phyloP scores from a whole-genome alignment of 805 yeast genomes.

The Yarrowia sp. region DNA sequence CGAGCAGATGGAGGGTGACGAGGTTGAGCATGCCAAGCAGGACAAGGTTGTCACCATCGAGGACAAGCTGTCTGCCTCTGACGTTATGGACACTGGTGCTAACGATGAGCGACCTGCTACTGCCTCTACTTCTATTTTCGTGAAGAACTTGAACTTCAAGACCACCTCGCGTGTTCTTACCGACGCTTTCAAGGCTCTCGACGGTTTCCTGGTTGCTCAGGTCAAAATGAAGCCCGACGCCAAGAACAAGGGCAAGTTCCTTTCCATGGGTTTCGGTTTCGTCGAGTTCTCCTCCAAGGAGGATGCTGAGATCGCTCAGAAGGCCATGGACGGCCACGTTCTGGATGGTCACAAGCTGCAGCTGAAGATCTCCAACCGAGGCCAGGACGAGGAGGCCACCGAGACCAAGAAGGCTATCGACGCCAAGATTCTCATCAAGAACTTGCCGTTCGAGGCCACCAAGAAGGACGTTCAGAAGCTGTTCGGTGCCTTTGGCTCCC shows the following conservation, averaged over 20 bases:
- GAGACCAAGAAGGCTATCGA: slow-evolving; percentile 31
- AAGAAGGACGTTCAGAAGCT: slow-evolving; percentile 89
- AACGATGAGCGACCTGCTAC: slow-evolving; percentile 52
- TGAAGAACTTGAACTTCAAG: slow-evolving; percentile 85
- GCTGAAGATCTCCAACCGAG: slow-evolving; percentile 82
- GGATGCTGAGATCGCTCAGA: slow-evolving; percentile 74
- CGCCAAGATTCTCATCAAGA: slow-evolving; percentile 83
- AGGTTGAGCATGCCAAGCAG: slow-evolving; percentile 39
- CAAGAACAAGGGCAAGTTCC: slow-evolving; percentile 58
- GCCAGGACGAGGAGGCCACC: slow-evolving; percentile 37
- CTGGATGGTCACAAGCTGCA: slow-evolving; percentile 89
- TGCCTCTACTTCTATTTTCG: slow-evolving; percentile 82
- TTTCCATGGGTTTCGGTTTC: slow-evolving; percentile 97
- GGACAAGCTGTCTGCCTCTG: slow-evolving; percentile 40
- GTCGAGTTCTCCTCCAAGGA: slow-evolving; percentile 80
- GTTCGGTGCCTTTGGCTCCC: slow-evolving; percentile 86
- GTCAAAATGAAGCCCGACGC: slow-evolving; percentile 89
- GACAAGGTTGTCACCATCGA: slow-evolving; percentile 33
- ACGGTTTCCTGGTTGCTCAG: slow-evolving; percentile 78
- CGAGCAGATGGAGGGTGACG: slow-evolving; percentile 40
- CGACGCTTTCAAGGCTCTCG: slow-evolving; percentile 61
- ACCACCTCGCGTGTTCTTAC: slow-evolving; percentile 62
- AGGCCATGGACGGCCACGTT: slow-evolving; percentile 67
- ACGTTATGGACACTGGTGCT: slow-evolving; percentile 33
- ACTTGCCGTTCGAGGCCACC: slow-evolving; percentile 93